phyloP scores from a whole-genome alignment of 805 yeast species.

The Kuraishia hungarica region DNA sequence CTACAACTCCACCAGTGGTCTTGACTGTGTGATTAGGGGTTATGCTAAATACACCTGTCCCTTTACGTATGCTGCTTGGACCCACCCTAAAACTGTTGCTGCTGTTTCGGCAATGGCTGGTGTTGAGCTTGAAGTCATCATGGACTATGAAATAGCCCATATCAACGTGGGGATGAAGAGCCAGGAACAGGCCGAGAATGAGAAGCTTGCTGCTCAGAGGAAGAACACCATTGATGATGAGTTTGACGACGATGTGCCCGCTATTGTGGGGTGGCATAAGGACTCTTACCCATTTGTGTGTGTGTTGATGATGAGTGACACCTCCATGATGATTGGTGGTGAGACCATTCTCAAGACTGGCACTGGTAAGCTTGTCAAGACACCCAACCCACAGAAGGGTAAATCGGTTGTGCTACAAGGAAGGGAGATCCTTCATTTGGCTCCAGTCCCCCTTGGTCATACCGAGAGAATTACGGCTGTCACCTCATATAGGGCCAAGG shows the following conservation, averaged over 20 bases:
- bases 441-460: constrained; percentile 32
- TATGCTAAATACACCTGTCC: constrained; percentile 37
- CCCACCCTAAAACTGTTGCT: constrained; percentile 46
- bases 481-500: constrained; percentile 31
- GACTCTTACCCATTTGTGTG: constrained; percentile 62
- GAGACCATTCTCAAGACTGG: constrained; percentile 47
- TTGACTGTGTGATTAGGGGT: constrained; percentile 44
- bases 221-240: constrained; percentile 14
- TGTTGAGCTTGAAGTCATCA: constrained; percentile 41
- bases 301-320: constrained; percentile 55
- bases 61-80: constrained; percentile 49
- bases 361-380: constrained; percentile 22
- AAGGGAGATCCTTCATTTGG: constrained; percentile 34
- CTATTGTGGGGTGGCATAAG: constrained; percentile 54
- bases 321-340: constrained; percentile 51
- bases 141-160: constrained; percentile 52
- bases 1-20: constrained; percentile 36
- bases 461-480: constrained; percentile 35
- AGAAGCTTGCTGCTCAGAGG: constrained; percentile 16
- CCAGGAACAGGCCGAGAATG: constrained; percentile 23
- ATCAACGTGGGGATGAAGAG: constrained; percentile 40
- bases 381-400: constrained; percentile 37
- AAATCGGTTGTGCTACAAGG: constrained; percentile 43
- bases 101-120: constrained; percentile 52
- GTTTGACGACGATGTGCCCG: constrained; percentile 32